phyloP scores from a whole-genome alignment of 2,329 filamentous ascomycete genomes.

The Stagonosporopsis vannaccii region DNA sequence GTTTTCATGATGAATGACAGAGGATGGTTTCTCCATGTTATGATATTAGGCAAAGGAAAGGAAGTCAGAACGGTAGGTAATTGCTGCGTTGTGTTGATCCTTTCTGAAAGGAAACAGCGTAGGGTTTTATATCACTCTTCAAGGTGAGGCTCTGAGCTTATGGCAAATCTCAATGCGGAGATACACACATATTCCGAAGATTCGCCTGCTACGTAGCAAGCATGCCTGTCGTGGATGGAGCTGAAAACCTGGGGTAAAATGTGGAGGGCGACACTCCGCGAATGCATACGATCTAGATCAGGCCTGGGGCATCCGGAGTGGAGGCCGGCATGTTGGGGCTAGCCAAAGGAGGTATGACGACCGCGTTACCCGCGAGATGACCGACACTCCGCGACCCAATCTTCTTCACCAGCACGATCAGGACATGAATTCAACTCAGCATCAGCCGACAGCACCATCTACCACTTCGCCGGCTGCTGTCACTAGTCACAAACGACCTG shows the following conservation, averaged over 20 bases:
- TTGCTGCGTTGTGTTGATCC: not conserved
- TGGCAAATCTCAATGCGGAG: not conserved
- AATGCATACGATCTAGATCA: not conserved
- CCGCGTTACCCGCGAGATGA: not conserved
- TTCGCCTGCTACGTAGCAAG: not conserved
- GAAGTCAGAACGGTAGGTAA: not conserved
- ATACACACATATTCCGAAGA: not conserved
- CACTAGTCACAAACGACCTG: slow-evolving; percentile 16
- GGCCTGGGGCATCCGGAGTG: no score
- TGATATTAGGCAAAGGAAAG: not conserved
- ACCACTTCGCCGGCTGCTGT: not conserved
- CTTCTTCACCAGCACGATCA: not conserved
- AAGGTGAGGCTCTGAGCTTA: not conserved
- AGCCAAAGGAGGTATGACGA: not conserved
- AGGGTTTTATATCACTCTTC: not conserved
- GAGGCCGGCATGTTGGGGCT: not conserved
- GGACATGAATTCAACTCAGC: not conserved
- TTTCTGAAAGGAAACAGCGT: not conserved
- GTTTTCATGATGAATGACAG: not conserved
- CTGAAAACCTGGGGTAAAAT: slow-evolving; percentile 3
- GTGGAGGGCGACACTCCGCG: slow-evolving; percentile 1
- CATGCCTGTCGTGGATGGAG: not conserved
- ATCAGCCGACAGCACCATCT: not conserved
- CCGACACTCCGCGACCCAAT: slow-evolving; percentile 2
- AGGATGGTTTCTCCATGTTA: slow-evolving; percentile 1